Conservation (phyloP, 768 basidiomycete genomes). For the Galerina sulciceps region DNA sequence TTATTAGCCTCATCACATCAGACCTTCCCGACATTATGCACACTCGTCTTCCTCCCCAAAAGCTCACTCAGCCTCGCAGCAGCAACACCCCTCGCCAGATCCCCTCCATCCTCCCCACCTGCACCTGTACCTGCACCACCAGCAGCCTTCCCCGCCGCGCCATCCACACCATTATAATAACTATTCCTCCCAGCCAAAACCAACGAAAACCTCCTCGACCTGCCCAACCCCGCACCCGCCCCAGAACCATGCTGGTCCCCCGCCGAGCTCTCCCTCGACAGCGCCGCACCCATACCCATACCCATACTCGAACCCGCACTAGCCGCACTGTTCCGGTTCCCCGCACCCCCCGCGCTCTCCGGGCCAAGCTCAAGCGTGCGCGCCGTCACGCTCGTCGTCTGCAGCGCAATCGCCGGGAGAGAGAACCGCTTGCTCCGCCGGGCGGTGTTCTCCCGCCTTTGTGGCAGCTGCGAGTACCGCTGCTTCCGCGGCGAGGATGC, state of each 20-base stretch:
- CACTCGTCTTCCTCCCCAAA: slow-evolving; percentile 41
- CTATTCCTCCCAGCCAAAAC: slow-evolving; percentile 46
- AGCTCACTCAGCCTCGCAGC: slow-evolving; percentile 59
- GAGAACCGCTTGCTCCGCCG: slow-evolving; percentile 74
- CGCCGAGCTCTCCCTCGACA: slow-evolving; percentile 14
- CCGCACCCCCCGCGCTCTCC: too few species aligned
- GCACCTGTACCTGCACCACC: slow-evolving; percentile 22
- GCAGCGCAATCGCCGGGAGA: slow-evolving; percentile 75
- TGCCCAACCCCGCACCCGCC: slow-evolving; percentile 11
- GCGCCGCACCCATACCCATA: neutral
- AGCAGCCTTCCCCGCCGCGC: neutral
- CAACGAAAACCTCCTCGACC: slow-evolving; percentile 61
- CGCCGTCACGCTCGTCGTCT: slow-evolving; percentile 72
- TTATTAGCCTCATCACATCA: too few species aligned
- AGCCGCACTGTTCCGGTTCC: too few species aligned
- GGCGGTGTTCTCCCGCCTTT: slow-evolving; percentile 60
- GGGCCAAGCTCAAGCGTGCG: slow-evolving; percentile 42
- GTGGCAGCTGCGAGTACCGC: neutral
- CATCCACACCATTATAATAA: slow-evolving; percentile 5
- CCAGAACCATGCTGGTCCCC: slow-evolving; percentile 11
- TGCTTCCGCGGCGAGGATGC: slow-evolving; percentile 28
- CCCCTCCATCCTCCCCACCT: slow-evolving; percentile 13
- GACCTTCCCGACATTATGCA: too few species aligned
- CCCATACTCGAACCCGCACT: neutral
- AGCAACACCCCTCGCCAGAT: slow-evolving; percentile 49